Percentiles rank a stretch among this genome's conserved stretches.
These are phyloP conservation scores for Termitomyces heimii DNA, from an alignment of 768 basidiomycete species.

Conservation along the genomic window DNA sequence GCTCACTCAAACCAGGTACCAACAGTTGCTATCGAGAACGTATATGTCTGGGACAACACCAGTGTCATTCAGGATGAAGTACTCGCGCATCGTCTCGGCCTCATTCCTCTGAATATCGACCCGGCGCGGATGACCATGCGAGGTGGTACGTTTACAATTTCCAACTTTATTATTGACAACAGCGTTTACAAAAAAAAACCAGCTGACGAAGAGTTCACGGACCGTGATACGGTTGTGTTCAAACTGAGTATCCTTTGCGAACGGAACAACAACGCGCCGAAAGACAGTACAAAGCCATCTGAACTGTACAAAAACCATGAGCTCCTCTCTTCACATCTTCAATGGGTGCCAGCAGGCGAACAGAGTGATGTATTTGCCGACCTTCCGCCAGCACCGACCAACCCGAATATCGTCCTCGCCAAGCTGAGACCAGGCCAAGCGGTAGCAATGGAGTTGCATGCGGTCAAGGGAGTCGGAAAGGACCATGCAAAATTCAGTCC, in stretches of 20 bases:
- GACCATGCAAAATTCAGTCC: conserved; percentile 97
- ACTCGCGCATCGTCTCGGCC: conserved; percentile 84
- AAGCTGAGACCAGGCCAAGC: conserved; percentile 91
- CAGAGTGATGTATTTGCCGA: conserved; percentile 56
- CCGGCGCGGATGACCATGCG: conserved; percentile 65
- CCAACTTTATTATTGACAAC: too few relatives aligned
- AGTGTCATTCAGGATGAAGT: conserved; percentile 93
- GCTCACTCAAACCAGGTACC: conserved; percentile 57
- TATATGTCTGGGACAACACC: conserved; percentile 94
- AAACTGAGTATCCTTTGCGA: conserved; percentile 62
- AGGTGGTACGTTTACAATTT: conserved; percentile 20
- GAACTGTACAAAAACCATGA: conserved; percentile 71
- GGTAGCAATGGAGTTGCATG: conserved; percentile 82
- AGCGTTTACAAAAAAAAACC: conserved; percentile 19
- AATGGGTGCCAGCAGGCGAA: conserved; percentile 80
- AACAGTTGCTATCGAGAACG: conserved; percentile 83
- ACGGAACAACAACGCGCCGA: conserved; percentile 49
- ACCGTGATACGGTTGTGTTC: conserved; percentile 91
- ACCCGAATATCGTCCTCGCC: conserved; percentile 80
- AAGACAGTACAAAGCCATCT: conserved; percentile 46
- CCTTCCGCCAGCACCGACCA: conserved; percentile 57
- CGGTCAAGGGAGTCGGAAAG: conserved; percentile 87
- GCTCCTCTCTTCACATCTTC: conserved; percentile 59
- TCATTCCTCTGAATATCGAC: conserved; percentile 86
- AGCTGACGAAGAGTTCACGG: conserved; percentile 60